These are phyloP conservation scores for Phaseolus lunatus DNA, from an alignment of 306 rosid genomes.

Conservation along the genomic window DNA sequence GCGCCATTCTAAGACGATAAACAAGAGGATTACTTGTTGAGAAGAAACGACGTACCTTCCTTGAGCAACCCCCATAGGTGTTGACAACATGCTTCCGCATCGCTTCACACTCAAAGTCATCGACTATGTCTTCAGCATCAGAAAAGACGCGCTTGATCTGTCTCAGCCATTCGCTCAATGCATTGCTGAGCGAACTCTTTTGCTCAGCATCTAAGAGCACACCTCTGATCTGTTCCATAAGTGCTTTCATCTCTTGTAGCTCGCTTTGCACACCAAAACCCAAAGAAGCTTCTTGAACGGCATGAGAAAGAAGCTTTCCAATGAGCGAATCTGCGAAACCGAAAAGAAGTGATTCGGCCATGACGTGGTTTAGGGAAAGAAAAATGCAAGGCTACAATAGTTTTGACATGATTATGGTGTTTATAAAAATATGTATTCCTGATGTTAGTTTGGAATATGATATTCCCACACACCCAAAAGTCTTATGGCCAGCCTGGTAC, in stretches of 20 bases:
- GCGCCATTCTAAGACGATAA: neutral
- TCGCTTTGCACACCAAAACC: neutral
- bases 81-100: neutral
- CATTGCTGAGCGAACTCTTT: neutral
- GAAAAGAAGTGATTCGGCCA: neutral
- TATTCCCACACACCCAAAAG: too few relatives aligned
- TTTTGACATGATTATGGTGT: too few relatives aligned
- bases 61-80: neutral
- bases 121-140: neutral
- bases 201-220: neutral
- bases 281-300: neutral
- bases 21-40: neutral
- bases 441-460: too few relatives aligned
- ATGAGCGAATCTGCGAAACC: neutral
- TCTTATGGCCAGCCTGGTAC: too few relatives aligned
- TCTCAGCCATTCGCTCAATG: neutral
- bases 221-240: neutral
- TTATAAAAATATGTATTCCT: too few relatives aligned
- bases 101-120: neutral
- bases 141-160: neutral
- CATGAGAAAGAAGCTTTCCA: neutral
- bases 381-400: too few relatives aligned
- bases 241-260: neutral
- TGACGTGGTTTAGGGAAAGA: neutral
- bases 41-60: neutral